Evolutionary conservation across 306 rosid genomes (phyloP).

Genomic region (Pyrus bretschneideri): DNA sequence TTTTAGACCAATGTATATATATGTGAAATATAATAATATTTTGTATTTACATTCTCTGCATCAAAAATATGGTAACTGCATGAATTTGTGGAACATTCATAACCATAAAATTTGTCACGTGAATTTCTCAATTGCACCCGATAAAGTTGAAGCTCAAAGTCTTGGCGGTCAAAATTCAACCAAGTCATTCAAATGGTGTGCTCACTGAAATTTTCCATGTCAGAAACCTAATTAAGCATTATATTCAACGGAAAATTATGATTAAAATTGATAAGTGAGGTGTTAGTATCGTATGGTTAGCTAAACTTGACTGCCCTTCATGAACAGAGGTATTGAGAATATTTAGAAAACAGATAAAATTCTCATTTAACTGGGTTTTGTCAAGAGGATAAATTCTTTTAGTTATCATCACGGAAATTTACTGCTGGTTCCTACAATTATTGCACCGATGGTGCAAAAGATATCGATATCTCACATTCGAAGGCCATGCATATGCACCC

Average conservation of each 20-base stretch:
- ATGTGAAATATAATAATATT: too few species aligned
- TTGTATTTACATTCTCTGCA: too few species aligned
- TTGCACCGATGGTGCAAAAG: not conserved
- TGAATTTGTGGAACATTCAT: not conserved
- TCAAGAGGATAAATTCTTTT: not conserved
- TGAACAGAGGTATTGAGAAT: conserved; percentile 5
- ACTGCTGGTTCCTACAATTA: not conserved
- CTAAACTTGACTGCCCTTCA: conserved; percentile 20
- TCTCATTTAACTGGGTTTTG: not conserved
- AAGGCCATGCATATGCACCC: not conserved
- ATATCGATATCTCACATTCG: not conserved
- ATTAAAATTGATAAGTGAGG: not conserved
- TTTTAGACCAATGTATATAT: not conserved
- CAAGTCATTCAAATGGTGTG: conserved; percentile 1
- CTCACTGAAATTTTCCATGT: not conserved
- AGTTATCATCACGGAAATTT: not conserved
- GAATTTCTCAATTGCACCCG: not conserved
- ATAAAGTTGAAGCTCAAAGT: not conserved
- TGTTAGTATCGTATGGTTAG: not conserved
- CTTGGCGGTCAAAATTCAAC: conserved; percentile 12
- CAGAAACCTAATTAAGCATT: not conserved
- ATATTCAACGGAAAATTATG: not conserved
- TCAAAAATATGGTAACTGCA: too few species aligned
- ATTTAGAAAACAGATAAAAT: not conserved
- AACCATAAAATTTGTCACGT: conserved; percentile 15